phyloP scores from a whole-genome alignment of 2,329 filamentous ascomycete species.

The Daldinia sp. region DNA sequence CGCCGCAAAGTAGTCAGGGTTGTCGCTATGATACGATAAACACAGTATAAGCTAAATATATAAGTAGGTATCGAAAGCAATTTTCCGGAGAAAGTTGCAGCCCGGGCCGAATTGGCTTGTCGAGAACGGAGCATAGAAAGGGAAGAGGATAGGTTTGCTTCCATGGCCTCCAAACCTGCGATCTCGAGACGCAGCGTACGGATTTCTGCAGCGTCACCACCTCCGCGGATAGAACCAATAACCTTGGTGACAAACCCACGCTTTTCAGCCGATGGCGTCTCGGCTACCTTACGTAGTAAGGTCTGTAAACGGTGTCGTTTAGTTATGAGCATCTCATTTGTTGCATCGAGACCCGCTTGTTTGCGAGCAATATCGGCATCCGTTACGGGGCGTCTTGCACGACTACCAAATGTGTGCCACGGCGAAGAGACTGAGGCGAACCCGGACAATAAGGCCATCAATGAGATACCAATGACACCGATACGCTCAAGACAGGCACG shows the following conservation, averaged over 20 bases:
- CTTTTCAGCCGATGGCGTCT: slow-evolving; percentile 56
- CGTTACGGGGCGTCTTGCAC: slow-evolving; percentile 70
- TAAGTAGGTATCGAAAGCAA: slow-evolving; percentile 73
- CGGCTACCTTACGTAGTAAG: slow-evolving; percentile 71
- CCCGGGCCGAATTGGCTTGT: slow-evolving; percentile 72
- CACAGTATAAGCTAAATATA: slow-evolving; percentile 82
- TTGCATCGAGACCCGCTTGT: slow-evolving; percentile 81
- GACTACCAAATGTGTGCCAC: slow-evolving; percentile 83
- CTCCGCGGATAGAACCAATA: slow-evolving; percentile 76
- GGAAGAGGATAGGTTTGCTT: slow-evolving; percentile 74
- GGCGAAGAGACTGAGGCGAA: slow-evolving; percentile 90
- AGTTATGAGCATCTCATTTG: slow-evolving; percentile 80
- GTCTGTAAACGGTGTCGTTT: slow-evolving; percentile 80
- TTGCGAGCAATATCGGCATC: slow-evolving; percentile 82
- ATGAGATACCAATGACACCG: slow-evolving; percentile 84
- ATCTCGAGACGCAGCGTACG: slow-evolving; percentile 79
- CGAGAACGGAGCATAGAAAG: slow-evolving; percentile 73
- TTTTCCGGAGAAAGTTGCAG: slow-evolving; percentile 75
- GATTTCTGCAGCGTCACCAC: slow-evolving; percentile 70
- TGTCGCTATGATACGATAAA: slow-evolving; percentile 84
- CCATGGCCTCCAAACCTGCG: slow-evolving; percentile 83
- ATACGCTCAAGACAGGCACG: slow-evolving; percentile 75
- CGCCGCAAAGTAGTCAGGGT: slow-evolving; percentile 75
- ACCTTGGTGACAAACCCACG: slow-evolving; percentile 78
- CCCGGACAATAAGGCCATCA: slow-evolving; percentile 89